Evolutionary conservation across 257 asterid species (phyloP), one percentile per base, ranked within the genome.

Genomic region (Solanum sitiens): DNA sequence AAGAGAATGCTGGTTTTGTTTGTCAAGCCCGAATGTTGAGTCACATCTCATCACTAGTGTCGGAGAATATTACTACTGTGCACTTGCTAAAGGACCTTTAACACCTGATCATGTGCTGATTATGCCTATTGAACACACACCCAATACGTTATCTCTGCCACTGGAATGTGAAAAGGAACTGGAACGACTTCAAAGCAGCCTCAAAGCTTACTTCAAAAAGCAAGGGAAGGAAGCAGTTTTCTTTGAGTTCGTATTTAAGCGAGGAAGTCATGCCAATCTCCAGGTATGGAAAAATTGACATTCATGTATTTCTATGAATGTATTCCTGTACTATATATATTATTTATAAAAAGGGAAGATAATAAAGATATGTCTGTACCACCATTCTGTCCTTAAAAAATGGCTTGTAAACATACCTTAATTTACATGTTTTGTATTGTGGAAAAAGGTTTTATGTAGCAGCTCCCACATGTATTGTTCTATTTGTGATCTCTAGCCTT

Each of bases 1-100:
- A 88, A 97, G 87, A 90, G 98, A 97, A 87, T 97, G 99, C 90
- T 97, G 99, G 99, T 97, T 97, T 90, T 95, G 99, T 90, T 89
- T 97, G 92, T 95, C 99, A 79, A 95, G 96, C 92, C 93, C 95
- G 75, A 93, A 86, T 82, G 90, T 97, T 87, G 99, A 97, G 91
- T 92, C 96, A 3, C 99, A 97, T 90, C 93, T 97, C 82, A 95
- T 97, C 87, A 89, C 90, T 84, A 92, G 94, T 89, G 87, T 97
- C 39, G 98, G 98, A 45, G 98, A 97, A 87, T 72, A 92, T 59
- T 95, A 94, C 92, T 97, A 97, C 86, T 95, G 96, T 86, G 98
- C 98, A 83, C 94, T 97, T 87, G 95, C 99, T 86, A 97, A 97
- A 93, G 99, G 99, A 86, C 98, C 98, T 32, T 84, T 97, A 87